Evolutionary conservation across 768 basidiomycete species (phyloP).

Genomic region (Collybia mongolica): DNA sequence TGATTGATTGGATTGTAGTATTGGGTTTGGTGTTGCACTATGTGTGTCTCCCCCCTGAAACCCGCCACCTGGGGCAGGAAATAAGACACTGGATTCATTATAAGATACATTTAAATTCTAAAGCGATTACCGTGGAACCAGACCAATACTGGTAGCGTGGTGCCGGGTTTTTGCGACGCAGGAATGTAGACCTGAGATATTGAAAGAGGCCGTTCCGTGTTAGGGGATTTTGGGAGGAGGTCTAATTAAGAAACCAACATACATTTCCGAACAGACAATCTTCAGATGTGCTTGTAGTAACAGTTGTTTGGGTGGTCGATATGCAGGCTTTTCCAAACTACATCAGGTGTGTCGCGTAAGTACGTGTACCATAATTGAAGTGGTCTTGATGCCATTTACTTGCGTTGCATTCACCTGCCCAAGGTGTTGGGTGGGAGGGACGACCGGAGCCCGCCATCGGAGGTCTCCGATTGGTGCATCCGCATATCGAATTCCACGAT

Average conservation of each 20-base stretch:
- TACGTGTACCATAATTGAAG: neutral
- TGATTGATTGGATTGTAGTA: slow-evolving; percentile 30
- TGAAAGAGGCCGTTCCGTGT: neutral
- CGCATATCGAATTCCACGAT: slow-evolving; percentile 40
- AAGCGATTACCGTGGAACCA: slow-evolving; percentile 37
- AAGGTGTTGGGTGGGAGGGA: slow-evolving; percentile 33
- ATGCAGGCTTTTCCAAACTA: slow-evolving; percentile 38
- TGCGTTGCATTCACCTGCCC: slow-evolving; percentile 35
- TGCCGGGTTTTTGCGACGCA: slow-evolving; percentile 13
- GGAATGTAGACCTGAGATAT: slow-evolving; percentile 32
- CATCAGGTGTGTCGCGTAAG: neutral
- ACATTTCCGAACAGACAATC: slow-evolving; percentile 46
- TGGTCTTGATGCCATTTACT: slow-evolving; percentile 15
- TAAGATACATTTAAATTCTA: neutral
- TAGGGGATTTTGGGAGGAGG: neutral
- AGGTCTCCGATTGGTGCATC: slow-evolving; percentile 40
- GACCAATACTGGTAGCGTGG: slow-evolving; percentile 35
- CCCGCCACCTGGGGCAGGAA: slow-evolving; percentile 32
- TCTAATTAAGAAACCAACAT: neutral
- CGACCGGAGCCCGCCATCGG: slow-evolving; percentile 38
- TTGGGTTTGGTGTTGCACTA: slow-evolving; percentile 27
- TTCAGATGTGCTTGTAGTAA: slow-evolving; percentile 31
- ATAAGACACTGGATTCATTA: too few species aligned
- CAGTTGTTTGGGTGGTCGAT: slow-evolving; percentile 24
- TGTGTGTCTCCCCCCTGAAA: slow-evolving; percentile 36